phyloP scores from a whole-genome alignment of 768 basidiomycete genomes.

The Nidularia pulvinata region DNA sequence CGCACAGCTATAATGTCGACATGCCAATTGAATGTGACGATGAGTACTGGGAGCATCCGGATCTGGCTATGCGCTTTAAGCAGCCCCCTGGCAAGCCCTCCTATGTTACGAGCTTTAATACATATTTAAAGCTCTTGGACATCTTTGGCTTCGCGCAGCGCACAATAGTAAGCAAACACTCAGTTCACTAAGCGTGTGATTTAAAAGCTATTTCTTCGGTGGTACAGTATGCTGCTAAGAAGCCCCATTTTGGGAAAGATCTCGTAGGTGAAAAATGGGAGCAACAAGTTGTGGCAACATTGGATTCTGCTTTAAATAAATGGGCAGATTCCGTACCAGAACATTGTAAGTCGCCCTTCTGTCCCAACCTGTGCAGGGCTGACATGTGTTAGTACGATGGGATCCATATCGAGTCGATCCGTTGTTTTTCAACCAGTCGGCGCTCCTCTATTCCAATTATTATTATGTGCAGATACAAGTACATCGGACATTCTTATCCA shows the following conservation, averaged over 20 bases:
- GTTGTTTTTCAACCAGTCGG: constrained; percentile 15
- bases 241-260: constrained; percentile 35
- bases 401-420: constrained; percentile 16
- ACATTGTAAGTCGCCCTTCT: constrained; percentile 25
- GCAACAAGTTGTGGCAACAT: constrained; percentile 49
- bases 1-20: constrained; percentile 57
- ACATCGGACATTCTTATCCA: constrained; percentile 70
- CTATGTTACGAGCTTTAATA: constrained; percentile 40
- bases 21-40: constrained; percentile 66
- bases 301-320: constrained; percentile 62
- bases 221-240: constrained; percentile 56
- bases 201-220: too few species aligned
- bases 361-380: constrained; percentile 5
- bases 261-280: constrained; percentile 45
- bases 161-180: constrained; percentile 41
- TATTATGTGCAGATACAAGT: constrained; percentile 50
- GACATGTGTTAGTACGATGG: constrained; percentile 19
- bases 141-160: constrained; percentile 50
- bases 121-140: constrained; percentile 42
- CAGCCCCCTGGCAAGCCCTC: constrained; percentile 55
- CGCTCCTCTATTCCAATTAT: constrained; percentile 11
- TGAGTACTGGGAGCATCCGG: constrained; percentile 37
- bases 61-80: constrained; percentile 40
- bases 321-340: constrained; percentile 61
- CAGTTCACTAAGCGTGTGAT: background rate